Percentiles rank a stretch among this genome's conserved stretches.
phyloP scores from a whole-genome alignment of 495 filamentous ascomycete species.

The Hyaloscypha bicolor region DNA sequence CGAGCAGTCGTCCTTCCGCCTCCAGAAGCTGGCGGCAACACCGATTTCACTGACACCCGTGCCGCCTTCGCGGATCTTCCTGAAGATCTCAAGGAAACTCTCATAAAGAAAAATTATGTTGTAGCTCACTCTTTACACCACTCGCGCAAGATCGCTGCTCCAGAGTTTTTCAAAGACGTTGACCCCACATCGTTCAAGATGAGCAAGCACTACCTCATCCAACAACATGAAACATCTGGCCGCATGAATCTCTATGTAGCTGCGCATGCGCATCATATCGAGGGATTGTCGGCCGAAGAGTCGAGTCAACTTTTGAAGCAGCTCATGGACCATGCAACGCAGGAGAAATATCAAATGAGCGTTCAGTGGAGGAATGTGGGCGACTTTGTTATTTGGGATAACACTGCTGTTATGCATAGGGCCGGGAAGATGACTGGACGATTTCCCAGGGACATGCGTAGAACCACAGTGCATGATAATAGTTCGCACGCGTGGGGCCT shows the following conservation, averaged over 20 bases:
- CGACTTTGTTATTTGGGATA: conserved; percentile 64
- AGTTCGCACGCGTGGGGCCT: too few species aligned
- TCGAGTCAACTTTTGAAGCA: conserved; percentile 43
- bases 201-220: conserved; percentile 51
- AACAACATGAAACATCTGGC: conserved; percentile 54
- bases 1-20: conserved; percentile 55
- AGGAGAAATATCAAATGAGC: conserved; percentile 49
- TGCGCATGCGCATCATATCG: conserved; percentile 57
- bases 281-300: conserved; percentile 42
- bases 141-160: conserved; percentile 53
- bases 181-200: conserved; percentile 46
- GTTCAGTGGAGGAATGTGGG: conserved; percentile 52
- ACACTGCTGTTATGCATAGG: conserved; percentile 56
- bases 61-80: conserved; percentile 55
- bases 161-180: conserved; percentile 50
- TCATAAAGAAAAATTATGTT: conserved; percentile 48
- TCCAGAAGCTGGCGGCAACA: conserved; percentile 50
- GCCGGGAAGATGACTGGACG: too few species aligned
- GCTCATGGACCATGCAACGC: conserved; percentile 50
- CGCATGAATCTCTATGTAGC: conserved; percentile 57
- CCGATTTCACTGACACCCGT: conserved; percentile 59
- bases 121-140: conserved; percentile 56
- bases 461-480: too few species aligned
- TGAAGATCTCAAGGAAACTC: conserved; percentile 36
- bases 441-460: too few species aligned